Conservation (phyloP, 225 moss, liverwort and hornwort genomes). For the Thuidium tamariscinum region DNA sequence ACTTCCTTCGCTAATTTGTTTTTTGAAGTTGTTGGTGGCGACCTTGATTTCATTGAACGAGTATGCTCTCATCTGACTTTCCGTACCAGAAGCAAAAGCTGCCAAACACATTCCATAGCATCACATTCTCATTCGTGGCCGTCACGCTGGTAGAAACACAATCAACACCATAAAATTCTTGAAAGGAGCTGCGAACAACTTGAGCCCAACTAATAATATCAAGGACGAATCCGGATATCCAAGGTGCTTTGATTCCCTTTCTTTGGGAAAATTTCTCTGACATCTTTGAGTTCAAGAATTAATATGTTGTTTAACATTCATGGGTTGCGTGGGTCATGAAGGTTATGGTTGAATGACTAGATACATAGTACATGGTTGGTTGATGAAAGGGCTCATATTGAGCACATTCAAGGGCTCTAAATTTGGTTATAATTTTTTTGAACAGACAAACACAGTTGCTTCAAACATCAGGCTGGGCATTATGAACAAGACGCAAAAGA, state of each 20-base stretch:
- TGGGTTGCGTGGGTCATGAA: background rate
- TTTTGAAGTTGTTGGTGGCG: constrained; percentile 13
- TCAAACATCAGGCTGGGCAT: background rate
- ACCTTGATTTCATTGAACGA: constrained; percentile 10
- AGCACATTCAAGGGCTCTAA: background rate
- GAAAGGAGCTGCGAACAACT: background rate
- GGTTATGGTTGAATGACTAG: background rate
- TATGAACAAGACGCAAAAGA: background rate
- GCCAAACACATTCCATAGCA: background rate
- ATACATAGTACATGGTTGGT: background rate
- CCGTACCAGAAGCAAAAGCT: background rate
- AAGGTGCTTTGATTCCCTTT: background rate
- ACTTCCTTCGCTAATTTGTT: constrained; percentile 16
- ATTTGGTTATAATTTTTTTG: background rate
- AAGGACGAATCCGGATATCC: background rate
- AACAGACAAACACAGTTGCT: background rate
- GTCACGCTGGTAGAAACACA: background rate
- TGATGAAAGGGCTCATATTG: background rate
- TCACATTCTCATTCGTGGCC: background rate
- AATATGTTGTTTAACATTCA: background rate
- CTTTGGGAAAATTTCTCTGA: background rate
- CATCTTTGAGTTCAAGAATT: background rate
- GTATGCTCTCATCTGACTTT: constrained; percentile 5
- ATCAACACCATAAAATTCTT: background rate
- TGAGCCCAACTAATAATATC: background rate